Conservation (phyloP, 2,329 filamentous ascomycete species). For the Cordyceps cicadae region DNA sequence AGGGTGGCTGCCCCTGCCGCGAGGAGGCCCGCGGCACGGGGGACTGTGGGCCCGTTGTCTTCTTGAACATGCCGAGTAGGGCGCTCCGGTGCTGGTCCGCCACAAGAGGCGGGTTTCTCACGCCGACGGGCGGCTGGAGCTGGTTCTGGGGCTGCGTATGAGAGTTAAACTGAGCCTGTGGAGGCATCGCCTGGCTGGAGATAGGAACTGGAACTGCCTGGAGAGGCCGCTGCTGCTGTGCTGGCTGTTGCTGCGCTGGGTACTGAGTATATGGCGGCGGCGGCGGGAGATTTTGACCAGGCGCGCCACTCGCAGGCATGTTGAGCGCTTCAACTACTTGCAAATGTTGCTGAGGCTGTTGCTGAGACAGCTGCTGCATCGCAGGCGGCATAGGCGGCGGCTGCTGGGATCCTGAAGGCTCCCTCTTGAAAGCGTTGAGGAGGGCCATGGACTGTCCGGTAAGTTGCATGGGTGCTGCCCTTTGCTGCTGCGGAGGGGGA, state of each 20-base stretch:
- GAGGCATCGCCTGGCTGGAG: not conserved
- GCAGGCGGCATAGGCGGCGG: constrained; percentile 14
- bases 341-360: constrained; percentile 4
- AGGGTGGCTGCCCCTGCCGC: not conserved
- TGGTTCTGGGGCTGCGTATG: constrained; percentile 3
- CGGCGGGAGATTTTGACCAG: not conserved
- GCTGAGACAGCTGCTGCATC: constrained; percentile 10
- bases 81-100: constrained; percentile 35
- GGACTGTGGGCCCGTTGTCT: constrained; percentile 19
- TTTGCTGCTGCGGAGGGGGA: not conserved
- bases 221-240: not conserved
- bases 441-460: constrained; percentile 36
- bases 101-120: constrained; percentile 17
- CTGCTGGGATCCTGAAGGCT: constrained; percentile 17
- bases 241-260: not conserved
- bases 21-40: constrained; percentile 14
- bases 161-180: not conserved
- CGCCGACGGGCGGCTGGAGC: not conserved
- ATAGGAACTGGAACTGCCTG: not conserved
- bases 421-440: constrained; percentile 36
- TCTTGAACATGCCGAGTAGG: constrained; percentile 48
- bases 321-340: not conserved
- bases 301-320: not conserved
- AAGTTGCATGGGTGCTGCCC: constrained; percentile 21
- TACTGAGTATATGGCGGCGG: constrained; percentile 11